Evolutionary conservation across 202 grass and related monocot genomes (phyloP), one percentile per base, ranked within the genome.

Genomic region (Carex arenaria): DNA sequence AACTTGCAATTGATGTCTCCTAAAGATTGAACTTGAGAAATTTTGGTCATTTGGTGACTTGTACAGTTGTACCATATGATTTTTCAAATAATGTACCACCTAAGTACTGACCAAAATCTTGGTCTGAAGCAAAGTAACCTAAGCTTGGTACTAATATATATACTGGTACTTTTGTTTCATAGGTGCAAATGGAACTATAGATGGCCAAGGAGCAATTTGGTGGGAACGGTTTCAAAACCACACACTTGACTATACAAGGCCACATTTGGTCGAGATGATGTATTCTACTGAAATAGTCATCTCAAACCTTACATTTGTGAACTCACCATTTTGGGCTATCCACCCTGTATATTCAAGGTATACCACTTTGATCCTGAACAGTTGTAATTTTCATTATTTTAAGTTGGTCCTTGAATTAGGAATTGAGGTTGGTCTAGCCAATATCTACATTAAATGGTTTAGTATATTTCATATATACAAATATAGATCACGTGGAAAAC

Each of bases 271-370:
- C 54, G 95, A 98, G 78, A 80, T 95, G 83, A 92, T 95, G 86
- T 92, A 93, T 30, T 98, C 88, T 49, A 88, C 89, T 64, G 92
- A 85, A 85, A 74, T 98, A 78, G 84, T 98, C 84, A 98, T 98
- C 87, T 93, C 95, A 20, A 92, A 98, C 93, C 80, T 98, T 80
- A 95, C 95, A 6, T 95, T 98, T 85, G 87, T 79, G 57, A 92
- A 93, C 69, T 98, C 96, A 12, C 96, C 96, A 1, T 98, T 95
- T 84, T 98, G 93, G 93, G 90, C 94, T 71, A 95, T 98, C 78
- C 96, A 98, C 87, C 96, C 96, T 62, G 89, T 98, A 57, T 98
- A 98, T 72, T 95, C 92, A 84, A 95, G 96, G 96, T 98, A 87
- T 18, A 7, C 0, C 31, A 67, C 28, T 67, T 18, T 15, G 14